These are phyloP conservation scores for Venturia nashicola DNA, from an alignment of 2,329 filamentous ascomycete genomes.

Conservation along the genomic window DNA sequence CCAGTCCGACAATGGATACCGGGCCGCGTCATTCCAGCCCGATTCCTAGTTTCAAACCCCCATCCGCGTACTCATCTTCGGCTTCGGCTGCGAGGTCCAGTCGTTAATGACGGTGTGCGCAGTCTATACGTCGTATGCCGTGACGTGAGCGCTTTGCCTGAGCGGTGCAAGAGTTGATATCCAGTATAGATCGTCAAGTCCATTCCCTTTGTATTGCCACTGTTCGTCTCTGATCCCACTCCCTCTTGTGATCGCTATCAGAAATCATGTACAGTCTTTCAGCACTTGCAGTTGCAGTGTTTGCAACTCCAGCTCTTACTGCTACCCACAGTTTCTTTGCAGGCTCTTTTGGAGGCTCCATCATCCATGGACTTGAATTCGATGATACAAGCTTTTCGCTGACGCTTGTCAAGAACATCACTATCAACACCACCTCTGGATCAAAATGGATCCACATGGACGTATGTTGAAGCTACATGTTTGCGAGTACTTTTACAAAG, in stretches of 20 bases:
- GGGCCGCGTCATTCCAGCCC: background rate
- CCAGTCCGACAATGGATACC: background rate
- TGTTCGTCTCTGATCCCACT: background rate
- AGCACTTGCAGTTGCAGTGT: background rate
- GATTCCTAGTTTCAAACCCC: background rate
- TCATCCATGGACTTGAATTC: conserved; percentile 10
- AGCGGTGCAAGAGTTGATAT: background rate
- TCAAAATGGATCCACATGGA: conserved; percentile 11
- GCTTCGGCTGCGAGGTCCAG: background rate
- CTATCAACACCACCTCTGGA: conserved; percentile 1
- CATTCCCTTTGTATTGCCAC: background rate
- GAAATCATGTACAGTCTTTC: background rate
- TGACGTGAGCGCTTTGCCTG: no score
- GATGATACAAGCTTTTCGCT: conserved; percentile 8
- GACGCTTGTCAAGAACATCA: conserved; percentile 11
- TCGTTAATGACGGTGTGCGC: background rate
- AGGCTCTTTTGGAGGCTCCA: conserved; percentile 8
- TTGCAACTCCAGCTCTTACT: conserved; percentile 5
- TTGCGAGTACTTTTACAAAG: background rate
- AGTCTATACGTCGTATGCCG: no score
- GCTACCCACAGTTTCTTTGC: conserved; percentile 10
- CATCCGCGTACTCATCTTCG: background rate
- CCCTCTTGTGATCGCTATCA: background rate
- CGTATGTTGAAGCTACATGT: background rate
- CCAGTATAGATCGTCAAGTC: background rate